phyloP scores from a whole-genome alignment of 495 filamentous ascomycete species.

The Sporormia fimetaria region DNA sequence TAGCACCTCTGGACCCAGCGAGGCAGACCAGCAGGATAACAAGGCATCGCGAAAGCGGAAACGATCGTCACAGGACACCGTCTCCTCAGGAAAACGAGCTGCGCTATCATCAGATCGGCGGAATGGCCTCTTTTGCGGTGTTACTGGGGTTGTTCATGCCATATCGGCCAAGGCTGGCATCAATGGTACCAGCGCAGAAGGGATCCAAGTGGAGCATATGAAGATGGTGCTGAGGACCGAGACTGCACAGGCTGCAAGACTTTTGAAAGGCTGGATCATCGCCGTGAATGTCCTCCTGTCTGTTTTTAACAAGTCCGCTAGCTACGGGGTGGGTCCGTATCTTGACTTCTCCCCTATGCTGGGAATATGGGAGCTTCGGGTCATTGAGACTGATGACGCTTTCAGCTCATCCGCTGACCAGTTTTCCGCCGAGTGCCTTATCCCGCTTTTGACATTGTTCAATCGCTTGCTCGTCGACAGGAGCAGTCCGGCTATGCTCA shows the following conservation, averaged over 20 bases:
- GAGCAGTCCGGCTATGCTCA: not conserved
- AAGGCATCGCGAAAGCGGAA: conserved; percentile 21
- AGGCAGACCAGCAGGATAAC: conserved; percentile 13
- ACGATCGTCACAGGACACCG: conserved; percentile 6
- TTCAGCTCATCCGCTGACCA: conserved; percentile 9
- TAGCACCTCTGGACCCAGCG: conserved; percentile 13
- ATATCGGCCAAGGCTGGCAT: conserved; percentile 33
- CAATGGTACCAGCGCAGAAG: conserved; percentile 25
- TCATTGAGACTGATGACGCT: conserved; percentile 2
- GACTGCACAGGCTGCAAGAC: conserved; percentile 37
- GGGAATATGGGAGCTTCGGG: conserved; percentile 23
- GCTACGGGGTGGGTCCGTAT: conserved; percentile 32
- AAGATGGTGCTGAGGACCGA: conserved; percentile 40
- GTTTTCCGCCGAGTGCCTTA: conserved; percentile 24
- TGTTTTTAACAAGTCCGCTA: conserved; percentile 21
- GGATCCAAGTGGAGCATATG: conserved; percentile 41
- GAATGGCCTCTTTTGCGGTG: conserved; percentile 12
- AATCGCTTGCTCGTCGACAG: not conserved
- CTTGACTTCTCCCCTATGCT: conserved; percentile 9
- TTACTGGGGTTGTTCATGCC: conserved; percentile 10
- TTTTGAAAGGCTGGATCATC: conserved; percentile 33
- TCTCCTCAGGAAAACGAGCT: conserved; percentile 8
- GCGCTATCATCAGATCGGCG: not conserved
- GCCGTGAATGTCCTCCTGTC: conserved; percentile 12
- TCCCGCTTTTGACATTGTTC: conserved; percentile 7